Conservation (phyloP, 2,329 filamentous ascomycete genomes). For the Ceratocystis eucalypticola region DNA sequence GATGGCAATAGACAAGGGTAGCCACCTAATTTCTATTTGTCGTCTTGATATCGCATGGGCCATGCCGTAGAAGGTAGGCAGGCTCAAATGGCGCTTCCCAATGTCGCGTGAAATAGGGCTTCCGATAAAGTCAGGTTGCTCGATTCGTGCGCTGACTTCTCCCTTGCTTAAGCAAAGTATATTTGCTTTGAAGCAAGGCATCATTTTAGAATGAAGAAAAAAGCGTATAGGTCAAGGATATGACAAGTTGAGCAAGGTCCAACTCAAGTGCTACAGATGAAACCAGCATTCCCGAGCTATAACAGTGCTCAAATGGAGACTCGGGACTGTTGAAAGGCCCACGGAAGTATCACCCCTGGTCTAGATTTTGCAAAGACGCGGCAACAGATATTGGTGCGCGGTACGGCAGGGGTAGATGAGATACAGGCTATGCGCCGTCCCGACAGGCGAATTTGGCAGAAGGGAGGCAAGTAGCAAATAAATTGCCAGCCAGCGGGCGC, state of each 20-base stretch:
- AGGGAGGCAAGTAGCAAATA: not conserved
- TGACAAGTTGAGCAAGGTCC: not conserved
- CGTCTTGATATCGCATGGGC: not conserved
- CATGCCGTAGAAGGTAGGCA: not conserved
- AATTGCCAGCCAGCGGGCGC: too few species aligned
- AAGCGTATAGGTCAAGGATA: not conserved
- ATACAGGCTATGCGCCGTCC: not conserved
- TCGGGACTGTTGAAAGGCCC: too few species aligned
- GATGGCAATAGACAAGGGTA: not conserved
- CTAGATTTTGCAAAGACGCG: not conserved
- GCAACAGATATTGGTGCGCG: not conserved
- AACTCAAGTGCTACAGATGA: not conserved
- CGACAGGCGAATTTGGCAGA: not conserved
- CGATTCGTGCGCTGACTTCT: not conserved
- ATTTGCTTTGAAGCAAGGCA: not conserved
- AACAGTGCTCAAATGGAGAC: too few species aligned
- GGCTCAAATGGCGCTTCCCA: not conserved
- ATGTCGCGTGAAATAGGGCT: not conserved
- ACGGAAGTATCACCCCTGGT: too few species aligned
- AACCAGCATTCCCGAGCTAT: not conserved
- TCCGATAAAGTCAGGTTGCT: not conserved
- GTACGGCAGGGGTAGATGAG: not conserved
- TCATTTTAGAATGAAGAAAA: not conserved
- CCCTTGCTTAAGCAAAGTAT: not conserved
- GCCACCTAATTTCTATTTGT: not conserved